Conservation (phyloP, 2,329 filamentous ascomycete species). For the Fusarium sp. region DNA sequence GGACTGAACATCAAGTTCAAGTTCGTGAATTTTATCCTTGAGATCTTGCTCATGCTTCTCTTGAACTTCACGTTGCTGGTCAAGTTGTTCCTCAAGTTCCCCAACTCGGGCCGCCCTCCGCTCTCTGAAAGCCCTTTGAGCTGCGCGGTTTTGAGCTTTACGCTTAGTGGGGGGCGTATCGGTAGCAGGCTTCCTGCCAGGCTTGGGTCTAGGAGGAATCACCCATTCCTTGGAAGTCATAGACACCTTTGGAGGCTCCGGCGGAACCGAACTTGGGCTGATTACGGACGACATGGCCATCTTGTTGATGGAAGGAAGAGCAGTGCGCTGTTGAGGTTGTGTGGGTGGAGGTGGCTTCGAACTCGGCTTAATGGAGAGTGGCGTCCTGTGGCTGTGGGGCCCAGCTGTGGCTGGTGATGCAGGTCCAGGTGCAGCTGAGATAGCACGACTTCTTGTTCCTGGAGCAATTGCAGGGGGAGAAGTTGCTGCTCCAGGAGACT, state of each 20-base stretch:
- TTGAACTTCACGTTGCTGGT: constrained; percentile 67
- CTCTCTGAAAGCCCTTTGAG: constrained; percentile 90
- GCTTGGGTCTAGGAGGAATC: constrained; percentile 85
- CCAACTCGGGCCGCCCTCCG: constrained; percentile 85
- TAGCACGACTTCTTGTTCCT: constrained; percentile 37
- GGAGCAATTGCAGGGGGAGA: constrained; percentile 25
- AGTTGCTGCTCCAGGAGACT: constrained; percentile 38
- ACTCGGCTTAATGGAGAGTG: constrained; percentile 48
- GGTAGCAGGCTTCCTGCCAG: constrained; percentile 91
- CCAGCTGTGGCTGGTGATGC: constrained; percentile 40
- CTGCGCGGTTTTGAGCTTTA: constrained; percentile 93
- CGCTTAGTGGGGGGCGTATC: constrained; percentile 93
- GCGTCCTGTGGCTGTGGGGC: constrained; percentile 44
- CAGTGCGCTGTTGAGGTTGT: constrained; percentile 49
- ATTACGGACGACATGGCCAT: constrained; percentile 62
- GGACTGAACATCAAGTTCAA: constrained; percentile 75
- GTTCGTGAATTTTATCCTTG: constrained; percentile 65
- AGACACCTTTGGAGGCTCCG: constrained; percentile 61
- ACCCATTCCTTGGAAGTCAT: constrained; percentile 89
- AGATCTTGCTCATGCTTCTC: constrained; percentile 68
- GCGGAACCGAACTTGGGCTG: constrained; percentile 52
- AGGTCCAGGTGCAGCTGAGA: constrained; percentile 41
- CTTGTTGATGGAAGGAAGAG: constrained; percentile 54
- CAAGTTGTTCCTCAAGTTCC: constrained; percentile 75
- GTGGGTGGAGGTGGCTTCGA: constrained; percentile 45